Conservation (phyloP, 1,284 basidiomycete genomes). For the Pterula multifida region DNA sequence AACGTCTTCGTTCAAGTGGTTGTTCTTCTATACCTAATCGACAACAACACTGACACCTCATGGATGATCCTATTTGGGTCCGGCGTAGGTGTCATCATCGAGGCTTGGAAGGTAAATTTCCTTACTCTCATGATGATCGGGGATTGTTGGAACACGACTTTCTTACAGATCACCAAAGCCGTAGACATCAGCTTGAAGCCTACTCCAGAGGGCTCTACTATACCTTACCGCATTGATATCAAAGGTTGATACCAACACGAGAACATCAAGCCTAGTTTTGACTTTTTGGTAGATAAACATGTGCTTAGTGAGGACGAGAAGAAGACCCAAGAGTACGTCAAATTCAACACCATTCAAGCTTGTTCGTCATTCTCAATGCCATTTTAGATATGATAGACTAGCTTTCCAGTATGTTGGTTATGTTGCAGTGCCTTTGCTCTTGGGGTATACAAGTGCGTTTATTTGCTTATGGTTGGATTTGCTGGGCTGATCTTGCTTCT, state of each 20-base stretch:
- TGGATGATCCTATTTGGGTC: conserved; percentile 94
- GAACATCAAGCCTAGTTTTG: conserved; percentile 7
- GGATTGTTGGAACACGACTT: conserved; percentile 2
- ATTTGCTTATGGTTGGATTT: neutral
- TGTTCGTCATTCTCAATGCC: conserved; percentile 10
- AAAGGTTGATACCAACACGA: conserved; percentile 40
- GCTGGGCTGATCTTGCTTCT: neutral
- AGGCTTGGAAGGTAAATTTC: conserved; percentile 82
- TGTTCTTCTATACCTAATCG: conserved; percentile 86
- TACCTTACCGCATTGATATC: conserved; percentile 77
- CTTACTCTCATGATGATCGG: conserved; percentile 10
- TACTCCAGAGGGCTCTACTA: conserved; percentile 41
- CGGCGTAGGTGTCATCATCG: conserved; percentile 80
- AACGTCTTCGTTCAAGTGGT: conserved; percentile 89
- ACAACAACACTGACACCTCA: conserved; percentile 89
- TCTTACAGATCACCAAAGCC: conserved; percentile 64
- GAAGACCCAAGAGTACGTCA: conserved; percentile 93
- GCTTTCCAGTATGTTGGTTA: conserved; percentile 89
- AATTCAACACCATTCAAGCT: conserved; percentile 3
- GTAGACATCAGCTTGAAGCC: conserved; percentile 69
- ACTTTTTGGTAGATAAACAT: conserved; percentile 65
- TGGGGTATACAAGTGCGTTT: conserved; percentile 51
- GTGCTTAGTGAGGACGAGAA: conserved; percentile 89
- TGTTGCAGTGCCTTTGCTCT: conserved; percentile 74
- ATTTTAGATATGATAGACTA: conserved; percentile 63